Conservation (phyloP, 164 flowering plant genomes). For the Aristolochia californica region DNA sequence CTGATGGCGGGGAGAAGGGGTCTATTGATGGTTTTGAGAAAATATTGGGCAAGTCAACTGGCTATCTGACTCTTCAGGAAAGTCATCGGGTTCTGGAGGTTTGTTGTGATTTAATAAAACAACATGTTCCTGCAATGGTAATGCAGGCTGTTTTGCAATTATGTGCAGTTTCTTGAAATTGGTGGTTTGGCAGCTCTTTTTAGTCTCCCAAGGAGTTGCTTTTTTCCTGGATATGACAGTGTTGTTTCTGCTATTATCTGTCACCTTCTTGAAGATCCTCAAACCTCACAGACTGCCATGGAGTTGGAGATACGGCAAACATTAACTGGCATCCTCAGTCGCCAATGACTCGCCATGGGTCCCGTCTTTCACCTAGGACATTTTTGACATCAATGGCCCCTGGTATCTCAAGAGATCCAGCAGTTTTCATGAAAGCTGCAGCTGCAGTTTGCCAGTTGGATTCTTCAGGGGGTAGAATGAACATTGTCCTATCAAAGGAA, state of each 20-base stretch:
- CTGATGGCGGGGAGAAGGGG: conserved; percentile 33
- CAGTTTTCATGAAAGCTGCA: conserved; percentile 75
- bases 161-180: conserved; percentile 76
- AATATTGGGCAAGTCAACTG: conserved; percentile 69
- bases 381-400: conserved; percentile 87
- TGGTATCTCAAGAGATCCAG: conserved; percentile 84
- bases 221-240: conserved; percentile 78
- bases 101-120: conserved; percentile 65
- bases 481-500: conserved; percentile 58
- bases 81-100: conserved; percentile 40
- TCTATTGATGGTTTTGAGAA: conserved; percentile 38
- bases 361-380: conserved; percentile 43
- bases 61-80: conserved; percentile 65
- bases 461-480: conserved; percentile 61
- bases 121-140: conserved; percentile 58
- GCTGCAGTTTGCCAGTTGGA: conserved; percentile 79
- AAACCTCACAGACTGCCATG: conserved; percentile 91
- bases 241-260: conserved; percentile 73
- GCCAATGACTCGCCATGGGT: no score
- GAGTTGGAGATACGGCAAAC: conserved; percentile 84
- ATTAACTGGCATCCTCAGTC: conserved; percentile 34
- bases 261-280: conserved; percentile 95
- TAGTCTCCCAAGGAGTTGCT: conserved; percentile 65
- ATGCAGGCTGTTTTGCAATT: conserved; percentile 91
- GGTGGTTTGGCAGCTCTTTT: conserved; percentile 75